phyloP scores from a whole-genome alignment of 768 basidiomycete genomes.

The Pulveroboletus ravenelii region DNA sequence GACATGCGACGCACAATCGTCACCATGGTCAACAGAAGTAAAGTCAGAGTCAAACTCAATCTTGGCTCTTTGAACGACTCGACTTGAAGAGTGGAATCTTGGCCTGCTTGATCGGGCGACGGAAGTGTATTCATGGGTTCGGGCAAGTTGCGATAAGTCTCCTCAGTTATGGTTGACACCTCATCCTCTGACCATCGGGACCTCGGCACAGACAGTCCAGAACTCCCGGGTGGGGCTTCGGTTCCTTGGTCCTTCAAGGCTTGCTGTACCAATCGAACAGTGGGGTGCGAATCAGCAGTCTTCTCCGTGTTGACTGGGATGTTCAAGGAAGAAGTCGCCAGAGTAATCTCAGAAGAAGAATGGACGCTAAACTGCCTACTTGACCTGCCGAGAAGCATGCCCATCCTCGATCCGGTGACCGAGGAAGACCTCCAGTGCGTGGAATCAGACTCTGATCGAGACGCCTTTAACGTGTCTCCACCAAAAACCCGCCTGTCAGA shows the following conservation, averaged over 20 bases:
- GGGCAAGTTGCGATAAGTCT: conserved; percentile 1
- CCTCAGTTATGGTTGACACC: conserved; percentile 1
- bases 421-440: conserved; percentile 15
- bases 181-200: conserved; percentile 14
- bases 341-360: conserved; percentile 28
- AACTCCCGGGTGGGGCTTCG: background rate
- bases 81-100: conserved; percentile 12
- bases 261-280: conserved; percentile 25
- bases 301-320: conserved; percentile 6
- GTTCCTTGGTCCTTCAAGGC: background rate
- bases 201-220: conserved; percentile 6
- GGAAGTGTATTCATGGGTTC: conserved; percentile 14
- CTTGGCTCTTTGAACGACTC: conserved; percentile 44
- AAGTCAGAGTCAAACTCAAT: conserved; percentile 54
- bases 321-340: conserved; percentile 11
- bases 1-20: conserved; percentile 49
- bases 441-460: conserved; percentile 19
- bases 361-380: conserved; percentile 9
- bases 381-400: conserved; percentile 4
- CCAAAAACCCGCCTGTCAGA: conserved; percentile 25
- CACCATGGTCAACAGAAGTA: conserved; percentile 51
- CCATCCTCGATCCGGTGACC: conserved; percentile 8
- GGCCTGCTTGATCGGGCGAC: conserved; percentile 11
- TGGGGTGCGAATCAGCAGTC: conserved; percentile 8
- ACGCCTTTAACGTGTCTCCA: conserved; percentile 15